Evolutionary conservation across 495 filamentous ascomycete species (phyloP).

Genomic region (Talaromyces nanjingensis): DNA sequence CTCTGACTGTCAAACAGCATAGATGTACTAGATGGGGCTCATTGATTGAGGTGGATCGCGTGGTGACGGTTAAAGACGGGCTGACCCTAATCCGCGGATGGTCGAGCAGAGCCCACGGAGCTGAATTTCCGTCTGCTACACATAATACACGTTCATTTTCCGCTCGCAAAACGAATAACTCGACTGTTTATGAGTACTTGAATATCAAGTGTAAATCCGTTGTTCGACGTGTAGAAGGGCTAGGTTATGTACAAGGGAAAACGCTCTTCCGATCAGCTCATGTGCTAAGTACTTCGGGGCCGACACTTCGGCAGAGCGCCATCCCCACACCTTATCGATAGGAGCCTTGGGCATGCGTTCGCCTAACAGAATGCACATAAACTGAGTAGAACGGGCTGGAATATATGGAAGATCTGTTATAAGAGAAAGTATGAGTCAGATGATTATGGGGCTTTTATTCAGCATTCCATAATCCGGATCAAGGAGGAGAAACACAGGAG

Average conservation of each 20-base stretch:
- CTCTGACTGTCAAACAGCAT: background rate
- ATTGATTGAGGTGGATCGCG: background rate
- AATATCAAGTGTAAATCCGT: background rate
- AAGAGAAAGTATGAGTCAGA: background rate
- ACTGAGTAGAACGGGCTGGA: background rate
- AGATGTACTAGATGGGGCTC: background rate
- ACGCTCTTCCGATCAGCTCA: background rate
- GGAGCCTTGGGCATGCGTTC: background rate
- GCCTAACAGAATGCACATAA: background rate
- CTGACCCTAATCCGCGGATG: background rate
- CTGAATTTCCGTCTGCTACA: too few relatives aligned
- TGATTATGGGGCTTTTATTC: background rate
- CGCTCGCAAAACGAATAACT: background rate
- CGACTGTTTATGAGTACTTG: background rate
- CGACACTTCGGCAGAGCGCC: background rate
- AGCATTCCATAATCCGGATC: background rate
- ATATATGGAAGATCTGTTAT: background rate
- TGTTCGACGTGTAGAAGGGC: background rate
- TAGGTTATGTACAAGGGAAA: background rate
- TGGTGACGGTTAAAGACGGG: background rate
- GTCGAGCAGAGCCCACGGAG: background rate
- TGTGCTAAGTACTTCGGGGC: background rate
- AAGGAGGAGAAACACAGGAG: background rate
- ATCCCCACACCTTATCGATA: background rate
- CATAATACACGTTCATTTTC: background rate